Evolutionary conservation across 2,329 filamentous ascomycete species (phyloP), one percentile per base, ranked within the genome.

Genomic region (Aspergillus sp.): DNA sequence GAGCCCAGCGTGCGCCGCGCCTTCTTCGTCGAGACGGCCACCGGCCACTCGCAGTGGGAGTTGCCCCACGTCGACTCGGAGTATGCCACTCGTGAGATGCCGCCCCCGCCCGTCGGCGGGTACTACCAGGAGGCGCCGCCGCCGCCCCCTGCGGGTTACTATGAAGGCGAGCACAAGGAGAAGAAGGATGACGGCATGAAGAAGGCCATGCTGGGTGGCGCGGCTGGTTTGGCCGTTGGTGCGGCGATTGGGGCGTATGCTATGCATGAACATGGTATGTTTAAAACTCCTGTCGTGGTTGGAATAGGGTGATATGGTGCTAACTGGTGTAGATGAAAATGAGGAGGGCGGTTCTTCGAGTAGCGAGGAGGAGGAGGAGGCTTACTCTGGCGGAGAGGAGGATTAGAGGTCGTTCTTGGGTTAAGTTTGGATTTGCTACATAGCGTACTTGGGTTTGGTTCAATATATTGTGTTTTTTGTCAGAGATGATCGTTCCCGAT

Each of bases 31-130:
- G 84, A 88, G 67, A 73, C 82, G 52, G 75, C 80, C 44, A 82
- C 82, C 11, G 83, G 84, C 17, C 79, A 78, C 53, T 80, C 82
- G 0, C 84, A 88, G 68, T 88, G 85, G 85, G 83, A 87, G 56
- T 75, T 78, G 14, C 84, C 85, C 47, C 59, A 57, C 14, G 63
- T 59, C 7, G 64, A 63, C 21, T 55, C 45, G 32, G 64, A 62
- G 14, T 56, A 58, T 25, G 64, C 34, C 14, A 17, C 62, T 4
- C 64, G 68, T 17, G 60, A 64, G 4, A 32, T 50, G 48, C 25
- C 38, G 14, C 31, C 49, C 10, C 9, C 62, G 54, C 49, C 62
- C 56, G 41, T 44, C 5, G 52, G 36, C 1, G 51, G 51, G 5
- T 56, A 55, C 36, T 52, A 57, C 20, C 61, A 23, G n/a, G 48